Conservation (phyloP, 116 monocot species). For the Dioscorea cayenensis region DNA sequence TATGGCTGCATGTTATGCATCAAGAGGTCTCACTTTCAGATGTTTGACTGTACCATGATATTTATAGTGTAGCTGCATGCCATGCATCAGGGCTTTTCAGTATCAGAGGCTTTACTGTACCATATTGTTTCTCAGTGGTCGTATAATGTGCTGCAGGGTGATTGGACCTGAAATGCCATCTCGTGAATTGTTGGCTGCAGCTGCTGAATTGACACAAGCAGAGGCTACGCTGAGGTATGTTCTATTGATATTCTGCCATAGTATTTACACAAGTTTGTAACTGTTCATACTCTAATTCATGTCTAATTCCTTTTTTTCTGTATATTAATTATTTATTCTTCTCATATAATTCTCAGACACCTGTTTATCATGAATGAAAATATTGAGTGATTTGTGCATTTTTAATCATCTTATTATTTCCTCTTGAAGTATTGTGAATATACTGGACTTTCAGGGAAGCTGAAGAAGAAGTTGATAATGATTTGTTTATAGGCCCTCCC, state of each 20-base stretch:
- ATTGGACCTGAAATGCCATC: slow-evolving; percentile 99
- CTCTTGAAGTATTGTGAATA: not conserved
- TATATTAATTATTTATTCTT: too few relatives aligned
- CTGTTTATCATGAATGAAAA: not conserved
- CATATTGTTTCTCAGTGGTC: not conserved
- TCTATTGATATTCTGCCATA: not conserved
- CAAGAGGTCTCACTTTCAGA: too few relatives aligned
- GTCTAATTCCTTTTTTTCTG: too few relatives aligned
- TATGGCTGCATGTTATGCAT: not conserved
- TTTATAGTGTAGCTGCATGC: not conserved
- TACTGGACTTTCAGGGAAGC: slow-evolving; percentile 57
- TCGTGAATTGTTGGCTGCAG: slow-evolving; percentile 84
- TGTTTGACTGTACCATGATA: not conserved
- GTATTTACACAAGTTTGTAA: not conserved
- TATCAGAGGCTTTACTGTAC: not conserved
- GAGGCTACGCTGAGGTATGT: slow-evolving; percentile 64
- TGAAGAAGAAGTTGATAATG: slow-evolving; percentile 53
- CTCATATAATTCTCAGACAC: too few relatives aligned
- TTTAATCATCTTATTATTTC: not conserved
- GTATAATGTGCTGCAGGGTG: slow-evolving; percentile 29
- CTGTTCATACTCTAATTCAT: not conserved
- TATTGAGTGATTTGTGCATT: not conserved
- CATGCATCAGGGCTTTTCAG: not conserved
- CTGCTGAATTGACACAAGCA: slow-evolving; percentile 79
- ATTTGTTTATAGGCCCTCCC: slow-evolving; percentile 94